Base-by-base conservation (phyloP, 2,329 filamentous ascomycete species). In the Aureobasidium sp. region DNA sequence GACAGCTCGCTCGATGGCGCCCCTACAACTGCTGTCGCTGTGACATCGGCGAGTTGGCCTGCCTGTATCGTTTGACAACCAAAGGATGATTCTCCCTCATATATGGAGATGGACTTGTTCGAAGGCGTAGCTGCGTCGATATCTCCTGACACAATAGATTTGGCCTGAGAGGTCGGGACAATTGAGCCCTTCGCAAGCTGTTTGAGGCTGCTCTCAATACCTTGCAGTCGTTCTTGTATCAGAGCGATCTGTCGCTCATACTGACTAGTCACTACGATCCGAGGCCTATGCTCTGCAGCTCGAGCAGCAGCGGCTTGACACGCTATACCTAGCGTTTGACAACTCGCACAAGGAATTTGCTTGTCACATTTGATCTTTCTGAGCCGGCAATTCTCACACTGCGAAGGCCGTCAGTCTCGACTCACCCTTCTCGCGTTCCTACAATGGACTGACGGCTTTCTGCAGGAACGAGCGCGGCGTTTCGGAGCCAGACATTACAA, bases 301-400 rank as follows among this genome's bases (percentile, higher is more conserved):
- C 48, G 36, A 14, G 45, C 8, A n/a, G 36, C 48, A 41, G 58
- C 58, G 12, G 45, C 58, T 34, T 52, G 45, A 61, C 63, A 64
- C 12, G 45, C 45, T 48, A 64, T 64, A 12, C 59, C 59, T 8
- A 64, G 52, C 2, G 59, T 57, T 20, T 45, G 53, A n/a, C 63
- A 64, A 37, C 63, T 64, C 4, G 59, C 53, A 34, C 63, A 64
- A 22, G 63, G 63, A 3, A 53, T 61, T 36, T 62, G 57, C 15
- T 61, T 41, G 47, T 64, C 63, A 37, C 63, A 64, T 39, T 60
- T 64, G 45, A 64, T 64, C 60, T 64, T 64, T 12, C 63, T 48
- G 6, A 62, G 60, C 2, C 63, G 60, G 39, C 63, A 64, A 20
- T 64, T 61, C 60, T 64, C 63, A 48, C 63, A 64, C 60, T 63